Evolutionary conservation across 2,329 filamentous ascomycete genomes (phyloP), one percentile per base, ranked within the genome.

Genomic region (Magnaporthales sp.): DNA sequence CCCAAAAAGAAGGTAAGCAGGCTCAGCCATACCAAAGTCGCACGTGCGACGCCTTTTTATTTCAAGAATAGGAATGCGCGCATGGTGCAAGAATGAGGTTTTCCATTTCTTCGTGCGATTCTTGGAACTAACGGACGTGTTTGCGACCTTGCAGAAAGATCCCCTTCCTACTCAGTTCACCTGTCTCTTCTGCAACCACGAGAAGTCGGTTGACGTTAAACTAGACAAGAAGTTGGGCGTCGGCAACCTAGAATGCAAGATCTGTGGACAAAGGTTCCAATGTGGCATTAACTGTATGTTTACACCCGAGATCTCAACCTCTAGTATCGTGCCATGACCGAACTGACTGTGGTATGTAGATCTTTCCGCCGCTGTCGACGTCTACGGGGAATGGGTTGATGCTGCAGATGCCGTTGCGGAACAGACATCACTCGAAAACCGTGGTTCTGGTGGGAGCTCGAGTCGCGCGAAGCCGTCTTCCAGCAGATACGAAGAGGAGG

Each of bases 371-470:
- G 87, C 92, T 0, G 93, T 99, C 62, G 95, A 99, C 75, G 94
- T 99, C 8, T 99, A 99, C 75, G 91, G 92, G 38, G 95, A 98
- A 77, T 99, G 95, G 95, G 92, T 99, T 70, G 95, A 99, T 79
- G 95, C 95, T 70, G 81, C 63, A 84, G 83, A 85, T 69, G 78
- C 81, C 11, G 83, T 85, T 8, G 82, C 83, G 13, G 75, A 73
- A 29, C 68, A 70, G n/a, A 24, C 66, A 24, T 67, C 31, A 63
- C 66, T 27, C 58, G 67, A 62, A 15, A n/a, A 24, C 9, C 27
- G 58, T 11, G 38, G 27, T 9, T n/a, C 51, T 15, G 63, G 63
- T 4, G 27, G 56, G 19, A 67, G 66, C 58, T 62, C 63, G 8
- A 62, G 63, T 8, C 66, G 38, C 10, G 63, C 63, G 6, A 64